A percentile compares a stretch with the other conserved stretches of the same genome.
These are phyloP conservation scores for Emmonsiellopsis sp. DNA, from an alignment of 2,329 filamentous ascomycete genomes.

Conservation along the genomic window DNA sequence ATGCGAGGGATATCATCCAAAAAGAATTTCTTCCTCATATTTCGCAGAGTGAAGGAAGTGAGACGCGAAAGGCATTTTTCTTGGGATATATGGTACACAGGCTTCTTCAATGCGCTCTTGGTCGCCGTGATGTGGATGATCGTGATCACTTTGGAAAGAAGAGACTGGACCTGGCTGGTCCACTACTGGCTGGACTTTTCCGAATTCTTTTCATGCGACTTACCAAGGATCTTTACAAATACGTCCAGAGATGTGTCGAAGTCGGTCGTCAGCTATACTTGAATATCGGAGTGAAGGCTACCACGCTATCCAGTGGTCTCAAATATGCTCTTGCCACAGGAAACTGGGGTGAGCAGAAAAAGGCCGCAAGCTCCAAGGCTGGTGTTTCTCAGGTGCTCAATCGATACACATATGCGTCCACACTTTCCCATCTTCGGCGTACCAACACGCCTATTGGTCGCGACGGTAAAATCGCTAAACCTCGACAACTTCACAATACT, in stretches of 20 bases:
- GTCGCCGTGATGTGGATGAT: constrained; percentile 87
- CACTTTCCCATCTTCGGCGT: constrained; percentile 87
- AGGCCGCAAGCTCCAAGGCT: constrained; percentile 85
- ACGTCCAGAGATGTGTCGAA: constrained; percentile 87
- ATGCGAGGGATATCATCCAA: constrained; percentile 87
- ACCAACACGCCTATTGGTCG: constrained; percentile 97
- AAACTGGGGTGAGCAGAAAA: constrained; percentile 99
- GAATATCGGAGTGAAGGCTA: constrained; percentile 80
- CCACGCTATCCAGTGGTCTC: constrained; percentile 82
- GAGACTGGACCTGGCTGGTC: constrained; percentile 87
- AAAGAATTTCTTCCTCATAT: constrained; percentile 97
- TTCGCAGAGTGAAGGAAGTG: constrained; percentile 85
- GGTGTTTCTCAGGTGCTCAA: constrained; percentile 98
- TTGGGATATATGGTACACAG: constrained; percentile 98
- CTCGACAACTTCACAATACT: constrained; percentile 93
- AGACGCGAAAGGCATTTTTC: constrained; percentile 96
- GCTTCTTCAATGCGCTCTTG: constrained; percentile 83
- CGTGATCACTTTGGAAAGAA: constrained; percentile 99
- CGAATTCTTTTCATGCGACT: constrained; percentile 83
- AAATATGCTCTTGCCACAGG: constrained; percentile 96
- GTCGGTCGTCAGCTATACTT: constrained; percentile 81
- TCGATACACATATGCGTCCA: constrained; percentile 94
- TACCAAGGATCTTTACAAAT: constrained; percentile 81
- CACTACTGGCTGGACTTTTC: constrained; percentile 92
- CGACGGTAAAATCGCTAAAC: constrained; percentile 97